Percentiles rank a stretch among this genome's conserved stretches.
Evolutionary conservation across 306 rosid species (phyloP).

Genomic region (Delonix regia): DNA sequence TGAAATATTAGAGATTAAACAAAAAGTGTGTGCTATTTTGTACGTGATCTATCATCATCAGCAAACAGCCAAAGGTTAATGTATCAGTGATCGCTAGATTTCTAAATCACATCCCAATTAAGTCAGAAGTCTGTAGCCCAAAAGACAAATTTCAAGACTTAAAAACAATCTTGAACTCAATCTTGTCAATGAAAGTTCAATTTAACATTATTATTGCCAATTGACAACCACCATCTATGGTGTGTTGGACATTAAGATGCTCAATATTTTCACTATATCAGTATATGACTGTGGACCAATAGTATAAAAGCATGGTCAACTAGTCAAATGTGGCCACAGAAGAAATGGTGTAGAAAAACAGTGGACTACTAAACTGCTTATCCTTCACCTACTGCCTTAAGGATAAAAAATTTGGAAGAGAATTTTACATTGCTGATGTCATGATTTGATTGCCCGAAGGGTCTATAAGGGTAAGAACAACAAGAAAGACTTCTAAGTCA

Average conservation of each 20-base stretch:
- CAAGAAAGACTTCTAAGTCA: background rate
- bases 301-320: background rate
- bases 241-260: background rate
- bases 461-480: constrained; percentile 8
- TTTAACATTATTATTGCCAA: background rate
- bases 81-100: background rate
- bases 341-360: constrained; percentile 8
- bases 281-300: background rate
- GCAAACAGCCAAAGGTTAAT: background rate
- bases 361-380: constrained; percentile 1
- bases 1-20: background rate
- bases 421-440: background rate
- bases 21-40: background rate
- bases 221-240: background rate
- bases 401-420: background rate
- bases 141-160: background rate
- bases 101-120: constrained; percentile 19
- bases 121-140: constrained; percentile 5
- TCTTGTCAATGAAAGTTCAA: constrained; percentile 16
- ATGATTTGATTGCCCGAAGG: background rate
- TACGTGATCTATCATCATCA: constrained; percentile 13
- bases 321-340: constrained; percentile 2
- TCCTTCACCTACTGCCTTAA: constrained; percentile 8
- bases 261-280: constrained; percentile 10
- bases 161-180: constrained; percentile 2